A percentile compares a stretch with the other conserved stretches of the same genome.
Conservation (phyloP, 148 eudicot genomes). For the Camellia lanceoleosa region DNA sequence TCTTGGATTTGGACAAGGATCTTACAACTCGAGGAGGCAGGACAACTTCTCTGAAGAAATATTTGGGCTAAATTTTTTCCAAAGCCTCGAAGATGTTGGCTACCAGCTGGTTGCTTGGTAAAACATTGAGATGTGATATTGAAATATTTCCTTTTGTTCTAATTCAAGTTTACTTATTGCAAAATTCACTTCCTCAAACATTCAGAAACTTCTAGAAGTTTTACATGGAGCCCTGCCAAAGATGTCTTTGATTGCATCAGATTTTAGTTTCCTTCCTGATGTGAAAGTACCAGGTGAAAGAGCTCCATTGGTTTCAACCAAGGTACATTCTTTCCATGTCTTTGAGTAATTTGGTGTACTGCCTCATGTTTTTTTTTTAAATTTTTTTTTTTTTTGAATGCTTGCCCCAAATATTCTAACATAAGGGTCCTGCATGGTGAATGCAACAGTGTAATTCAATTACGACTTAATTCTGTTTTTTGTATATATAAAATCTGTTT, state of each 20-base stretch:
- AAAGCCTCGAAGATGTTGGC: conserved; percentile 83
- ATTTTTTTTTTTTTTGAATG: too few relatives aligned
- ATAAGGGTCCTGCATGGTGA: too few relatives aligned
- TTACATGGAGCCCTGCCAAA: conserved; percentile 81
- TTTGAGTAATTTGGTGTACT: too few relatives aligned
- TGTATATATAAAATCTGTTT: too few relatives aligned
- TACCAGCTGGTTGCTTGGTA: conserved; percentile 95
- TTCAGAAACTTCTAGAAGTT: too few relatives aligned
- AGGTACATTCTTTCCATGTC: too few relatives aligned
- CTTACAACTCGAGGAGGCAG: conserved; percentile 37
- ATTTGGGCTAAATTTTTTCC: conserved; percentile 72
- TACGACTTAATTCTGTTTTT: too few relatives aligned
- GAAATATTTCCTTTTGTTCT: neutral
- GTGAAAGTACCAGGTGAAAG: conserved; percentile 83
- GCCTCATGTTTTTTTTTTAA: too few relatives aligned
- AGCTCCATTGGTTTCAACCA: neutral
- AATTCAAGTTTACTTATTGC: too few relatives aligned
- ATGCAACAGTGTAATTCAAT: too few relatives aligned
- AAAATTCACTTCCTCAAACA: too few relatives aligned
- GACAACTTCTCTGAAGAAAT: conserved; percentile 37
- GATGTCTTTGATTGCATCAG: conserved; percentile 93
- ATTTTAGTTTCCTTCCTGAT: conserved; percentile 92
- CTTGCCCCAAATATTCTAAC: too few relatives aligned
- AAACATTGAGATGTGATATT: neutral
- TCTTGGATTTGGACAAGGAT: conserved; percentile 51